phyloP scores from a whole-genome alignment of 345 rosid genomes.

The Acer campestre region DNA sequence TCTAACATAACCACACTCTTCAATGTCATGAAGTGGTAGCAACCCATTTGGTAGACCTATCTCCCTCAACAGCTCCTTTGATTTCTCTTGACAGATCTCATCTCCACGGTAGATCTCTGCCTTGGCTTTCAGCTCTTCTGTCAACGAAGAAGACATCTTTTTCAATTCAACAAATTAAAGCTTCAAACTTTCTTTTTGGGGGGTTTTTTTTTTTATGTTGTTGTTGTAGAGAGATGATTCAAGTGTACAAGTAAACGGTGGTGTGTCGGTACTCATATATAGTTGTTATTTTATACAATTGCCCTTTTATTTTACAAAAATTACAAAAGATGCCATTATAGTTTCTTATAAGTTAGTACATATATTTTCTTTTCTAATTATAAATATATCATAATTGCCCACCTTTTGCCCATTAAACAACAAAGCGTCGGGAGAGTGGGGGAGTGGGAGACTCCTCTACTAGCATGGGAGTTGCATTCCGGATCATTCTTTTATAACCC shows the following conservation, averaged over 20 bases:
- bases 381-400: too few species aligned
- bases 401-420: too few species aligned
- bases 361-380: too few species aligned
- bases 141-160: conserved; percentile 24
- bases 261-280: background rate
- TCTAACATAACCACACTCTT: conserved; percentile 74
- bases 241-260: background rate
- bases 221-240: too few species aligned
- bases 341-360: too few species aligned
- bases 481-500: too few species aligned
- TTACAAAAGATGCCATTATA: background rate
- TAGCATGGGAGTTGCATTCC: too few species aligned
- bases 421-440: too few species aligned
- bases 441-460: too few species aligned
- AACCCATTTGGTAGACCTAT: conserved; percentile 75
- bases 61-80: conserved; percentile 59
- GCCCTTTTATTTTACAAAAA: conserved; percentile 3
- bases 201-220: too few species aligned
- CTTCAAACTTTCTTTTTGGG: too few species aligned
- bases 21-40: conserved; percentile 72
- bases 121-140: conserved; percentile 70
- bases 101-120: conserved; percentile 84
- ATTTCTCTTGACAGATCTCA: conserved; percentile 64
- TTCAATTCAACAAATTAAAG: too few species aligned
- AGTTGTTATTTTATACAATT: background rate